Evolutionary conservation across 805 yeast species (phyloP).

Genomic region (Spathaspora gorwiae): DNA sequence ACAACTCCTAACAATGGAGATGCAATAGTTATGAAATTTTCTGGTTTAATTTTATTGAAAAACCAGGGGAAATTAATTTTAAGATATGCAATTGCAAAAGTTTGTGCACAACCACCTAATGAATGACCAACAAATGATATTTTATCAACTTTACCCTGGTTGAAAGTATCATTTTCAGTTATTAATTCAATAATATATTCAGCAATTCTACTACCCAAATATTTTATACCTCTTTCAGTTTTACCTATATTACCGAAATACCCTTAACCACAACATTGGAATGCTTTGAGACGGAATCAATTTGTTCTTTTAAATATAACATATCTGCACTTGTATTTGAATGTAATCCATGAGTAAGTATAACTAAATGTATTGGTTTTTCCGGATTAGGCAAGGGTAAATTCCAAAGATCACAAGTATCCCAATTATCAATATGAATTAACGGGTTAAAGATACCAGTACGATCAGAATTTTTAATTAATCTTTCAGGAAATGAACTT

Average conservation of each 20-base stretch:
- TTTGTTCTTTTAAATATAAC: conserved; percentile 77
- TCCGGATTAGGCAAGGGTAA: conserved; percentile 46
- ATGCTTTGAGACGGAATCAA: conserved; percentile 44
- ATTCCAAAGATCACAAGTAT: conserved; percentile 74
- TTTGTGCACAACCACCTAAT: conserved; percentile 86
- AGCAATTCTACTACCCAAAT: conserved; percentile 77
- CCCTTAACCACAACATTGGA: conserved; percentile 81
- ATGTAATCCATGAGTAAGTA: conserved; percentile 88
- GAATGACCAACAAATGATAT: conserved; percentile 93
- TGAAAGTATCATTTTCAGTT: conserved; percentile 35
- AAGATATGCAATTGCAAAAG: conserved; percentile 84
- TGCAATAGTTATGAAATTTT: conserved; percentile 78
- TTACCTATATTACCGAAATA: conserved; percentile 79
- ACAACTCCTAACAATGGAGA: conserved; percentile 86
- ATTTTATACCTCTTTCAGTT: conserved; percentile 85
- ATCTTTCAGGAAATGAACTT: conserved; percentile 19
- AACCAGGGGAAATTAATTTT: conserved; percentile 64
- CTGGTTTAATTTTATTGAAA: conserved; percentile 62
- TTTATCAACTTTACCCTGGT: conserved; percentile 41
- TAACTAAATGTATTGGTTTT: conserved; percentile 73
- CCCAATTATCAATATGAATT: conserved; percentile 49
- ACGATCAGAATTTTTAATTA: conserved; percentile 19
- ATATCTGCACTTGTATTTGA: conserved; percentile 88
- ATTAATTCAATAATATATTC: conserved; percentile 60
- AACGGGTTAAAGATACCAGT: conserved; percentile 24